These are phyloP conservation scores for Ganoderma resinaceum DNA, from an alignment of 1,284 basidiomycete genomes.

Conservation along the genomic window DNA sequence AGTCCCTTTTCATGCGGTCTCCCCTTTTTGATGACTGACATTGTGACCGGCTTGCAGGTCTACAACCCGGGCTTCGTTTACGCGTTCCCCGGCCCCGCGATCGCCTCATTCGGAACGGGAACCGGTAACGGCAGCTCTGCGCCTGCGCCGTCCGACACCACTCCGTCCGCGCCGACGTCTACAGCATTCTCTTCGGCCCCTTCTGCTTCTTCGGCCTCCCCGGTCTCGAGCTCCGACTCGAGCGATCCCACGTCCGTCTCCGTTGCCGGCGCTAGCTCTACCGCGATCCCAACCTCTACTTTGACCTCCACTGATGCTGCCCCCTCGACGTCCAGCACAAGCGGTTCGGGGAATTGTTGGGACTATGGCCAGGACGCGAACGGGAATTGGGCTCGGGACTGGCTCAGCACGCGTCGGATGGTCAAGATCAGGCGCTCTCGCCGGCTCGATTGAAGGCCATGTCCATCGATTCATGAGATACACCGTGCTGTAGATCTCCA, in stretches of 20 bases:
- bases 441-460: not conserved
- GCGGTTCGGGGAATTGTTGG: not conserved
- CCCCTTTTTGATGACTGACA: not conserved
- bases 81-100: conserved; percentile 44
- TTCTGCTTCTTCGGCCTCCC: not conserved
- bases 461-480: not conserved
- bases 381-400: not conserved
- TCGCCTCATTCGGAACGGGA: conserved; percentile 22
- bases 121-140: not conserved
- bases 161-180: not conserved
- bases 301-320: not conserved
- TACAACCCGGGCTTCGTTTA: conserved; percentile 41
- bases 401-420: not conserved
- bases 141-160: conserved; percentile 27
- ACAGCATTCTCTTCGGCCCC: not conserved
- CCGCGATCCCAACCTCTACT: not conserved
- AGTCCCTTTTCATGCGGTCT: not conserved
- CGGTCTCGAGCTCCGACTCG: not conserved
- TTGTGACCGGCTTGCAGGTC: conserved; percentile 35
- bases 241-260: not conserved
- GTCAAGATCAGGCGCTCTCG: conserved; percentile 1
- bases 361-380: not conserved
- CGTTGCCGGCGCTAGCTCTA: not conserved
- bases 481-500: not conserved
- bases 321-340: not conserved